Base-by-base conservation (phyloP, 768 basidiomycete genomes). In the Albatrellus ellisii region DNA sequence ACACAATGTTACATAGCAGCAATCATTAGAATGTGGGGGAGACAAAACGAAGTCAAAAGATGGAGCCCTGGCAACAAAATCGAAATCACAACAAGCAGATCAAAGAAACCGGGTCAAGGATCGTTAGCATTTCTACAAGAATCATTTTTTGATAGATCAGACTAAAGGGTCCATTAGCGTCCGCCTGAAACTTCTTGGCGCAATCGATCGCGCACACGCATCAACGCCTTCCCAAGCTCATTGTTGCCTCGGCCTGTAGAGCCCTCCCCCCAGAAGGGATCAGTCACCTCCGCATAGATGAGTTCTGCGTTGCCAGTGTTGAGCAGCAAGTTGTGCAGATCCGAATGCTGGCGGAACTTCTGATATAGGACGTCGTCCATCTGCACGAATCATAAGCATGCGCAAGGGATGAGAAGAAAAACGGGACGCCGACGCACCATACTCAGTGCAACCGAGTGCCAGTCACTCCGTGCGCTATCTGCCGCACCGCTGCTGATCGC, bases 271-370 rank as follows among this genome's bases (percentile, higher is more conserved):
- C 81, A 85, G 53, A 72, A 79, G n/a, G 54, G 28, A 54, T 87
- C 80, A 0, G 59, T 55, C 1, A 60, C 55, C 50, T 79, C 77
- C 7, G 61, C 56, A 51, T 77, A 80, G 3, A 78, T 39, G 18
- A 55, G 52, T 0, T 51, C 61, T 2, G 64, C 62, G 12, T 63
- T 51, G 7, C 67, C 70, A 3, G 83, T 84, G 17, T 57, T 52
- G 18, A 83, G 54, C 12, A 88, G 67, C 52, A 72, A 52, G 17
- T 46, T 45, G 26, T 74, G 70, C 41, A 88, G 56, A 24, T 69
- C 61, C 0, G 70, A 61, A 53, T 89, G 80, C 60, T 88, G 85
- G 36, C 61, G 67, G 51, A 88, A 79, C 54, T 89, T 89, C 46
- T 67, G 52, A 46, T 67, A 67, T 37, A 86, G 50, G 26, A 79